These are phyloP conservation scores for Catenaria anguillulae DNA, from an alignment of 371 early-diverging fungal species.

Conservation along the genomic window DNA sequence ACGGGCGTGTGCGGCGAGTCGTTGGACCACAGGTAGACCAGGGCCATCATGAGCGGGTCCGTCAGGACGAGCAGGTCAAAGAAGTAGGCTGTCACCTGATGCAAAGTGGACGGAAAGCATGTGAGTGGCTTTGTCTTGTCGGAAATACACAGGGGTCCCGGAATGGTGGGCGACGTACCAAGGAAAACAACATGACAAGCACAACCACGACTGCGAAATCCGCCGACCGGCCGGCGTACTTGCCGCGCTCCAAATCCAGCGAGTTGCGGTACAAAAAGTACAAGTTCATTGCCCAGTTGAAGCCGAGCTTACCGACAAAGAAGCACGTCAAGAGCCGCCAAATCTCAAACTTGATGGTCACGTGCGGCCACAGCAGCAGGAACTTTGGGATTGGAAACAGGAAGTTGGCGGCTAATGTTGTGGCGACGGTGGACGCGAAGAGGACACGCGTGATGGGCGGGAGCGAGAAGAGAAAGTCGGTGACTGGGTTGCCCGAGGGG, in stretches of 20 bases:
- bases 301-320: conserved; percentile 32
- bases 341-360: conserved; percentile 24
- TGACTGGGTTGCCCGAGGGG: conserved; percentile 8
- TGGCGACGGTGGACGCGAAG: conserved; percentile 33
- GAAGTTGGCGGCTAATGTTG: conserved; percentile 29
- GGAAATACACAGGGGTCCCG: not conserved
- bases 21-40: conserved; percentile 63
- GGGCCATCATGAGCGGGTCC: conserved; percentile 42
- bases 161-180: conserved; percentile 11
- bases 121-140: conserved; percentile 4
- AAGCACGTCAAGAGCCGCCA: conserved; percentile 64
- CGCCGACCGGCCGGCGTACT: conserved; percentile 53
- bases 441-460: conserved; percentile 48
- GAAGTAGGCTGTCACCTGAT: conserved; percentile 10
- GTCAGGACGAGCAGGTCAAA: conserved; percentile 18
- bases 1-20: not conserved
- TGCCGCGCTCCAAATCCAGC: conserved; percentile 45
- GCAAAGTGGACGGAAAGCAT: conserved; percentile 1
- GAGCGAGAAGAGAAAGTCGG: conserved; percentile 39
- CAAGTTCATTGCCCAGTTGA: conserved; percentile 47
- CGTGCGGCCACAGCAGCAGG: conserved; percentile 24
- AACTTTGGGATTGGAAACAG: conserved; percentile 24
- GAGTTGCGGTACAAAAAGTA: conserved; percentile 62
- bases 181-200: conserved; percentile 24
- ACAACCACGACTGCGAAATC: conserved; percentile 64